These are phyloP conservation scores for Malus hybrid DNA, from an alignment of 331 rosid genomes.

Conservation along the genomic window DNA sequence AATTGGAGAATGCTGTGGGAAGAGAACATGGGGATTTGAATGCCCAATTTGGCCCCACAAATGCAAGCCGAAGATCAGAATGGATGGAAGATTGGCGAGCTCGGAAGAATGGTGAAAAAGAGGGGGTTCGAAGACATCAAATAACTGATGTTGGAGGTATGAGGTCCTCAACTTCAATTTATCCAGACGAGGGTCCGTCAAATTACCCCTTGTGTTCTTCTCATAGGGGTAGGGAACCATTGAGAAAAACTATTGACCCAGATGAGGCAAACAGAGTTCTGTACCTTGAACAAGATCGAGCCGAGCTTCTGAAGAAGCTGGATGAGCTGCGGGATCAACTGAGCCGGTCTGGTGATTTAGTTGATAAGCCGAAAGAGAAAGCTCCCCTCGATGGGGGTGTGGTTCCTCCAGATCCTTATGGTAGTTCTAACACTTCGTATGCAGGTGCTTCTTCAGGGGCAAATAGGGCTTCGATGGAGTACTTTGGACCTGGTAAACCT, in stretches of 20 bases:
- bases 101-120: constrained; percentile 44
- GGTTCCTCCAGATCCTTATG: constrained; percentile 54
- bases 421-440: constrained; percentile 40
- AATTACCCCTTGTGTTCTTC: constrained; percentile 32
- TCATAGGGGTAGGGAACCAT: constrained; percentile 34
- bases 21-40: constrained; percentile 35
- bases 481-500: constrained; percentile 42
- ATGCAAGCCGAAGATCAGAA: constrained; percentile 27
- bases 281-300: constrained; percentile 78
- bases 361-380: constrained; percentile 50
- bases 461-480: constrained; percentile 45
- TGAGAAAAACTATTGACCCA: constrained; percentile 35
- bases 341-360: constrained; percentile 59
- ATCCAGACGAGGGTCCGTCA: constrained; percentile 61
- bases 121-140: constrained; percentile 33
- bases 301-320: constrained; percentile 83
- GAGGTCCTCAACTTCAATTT: constrained; percentile 57
- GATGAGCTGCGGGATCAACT: constrained; percentile 81
- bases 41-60: constrained; percentile 23
- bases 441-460: constrained; percentile 41
- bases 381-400: constrained; percentile 31
- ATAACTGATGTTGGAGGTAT: constrained; percentile 45
- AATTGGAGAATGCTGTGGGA: constrained; percentile 30
- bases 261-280: constrained; percentile 45
- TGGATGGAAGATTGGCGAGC: constrained; percentile 46